These are phyloP conservation scores for Diaporthe humulicola DNA, from an alignment of 2,329 filamentous ascomycete genomes.

Conservation along the genomic window DNA sequence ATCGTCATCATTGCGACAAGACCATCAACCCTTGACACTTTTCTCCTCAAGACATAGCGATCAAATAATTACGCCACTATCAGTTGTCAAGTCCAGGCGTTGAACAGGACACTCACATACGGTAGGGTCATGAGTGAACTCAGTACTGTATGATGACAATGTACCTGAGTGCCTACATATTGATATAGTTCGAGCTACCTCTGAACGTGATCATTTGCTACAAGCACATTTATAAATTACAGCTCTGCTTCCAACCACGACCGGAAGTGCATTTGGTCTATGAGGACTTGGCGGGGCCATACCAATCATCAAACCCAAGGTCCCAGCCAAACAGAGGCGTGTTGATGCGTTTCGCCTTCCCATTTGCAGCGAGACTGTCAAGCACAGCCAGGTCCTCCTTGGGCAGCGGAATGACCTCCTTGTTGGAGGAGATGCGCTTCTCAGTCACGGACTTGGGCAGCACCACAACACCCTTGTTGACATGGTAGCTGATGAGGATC, in stretches of 20 bases:
- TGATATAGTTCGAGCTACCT: too few species aligned
- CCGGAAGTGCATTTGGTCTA: neutral
- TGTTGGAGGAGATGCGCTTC: slow-evolving; percentile 42
- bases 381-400: slow-evolving; percentile 39
- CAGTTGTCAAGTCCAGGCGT: too few species aligned
- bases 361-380: slow-evolving; percentile 45
- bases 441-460: slow-evolving; percentile 44
- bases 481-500: slow-evolving; percentile 43
- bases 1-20: too few species aligned
- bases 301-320: slow-evolving; percentile 50
- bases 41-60: too few species aligned
- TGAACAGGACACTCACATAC: too few species aligned
- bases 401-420: slow-evolving; percentile 39
- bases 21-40: too few species aligned
- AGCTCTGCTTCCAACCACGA: neutral
- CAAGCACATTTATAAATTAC: slow-evolving; percentile 41
- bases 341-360: slow-evolving; percentile 51
- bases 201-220: neutral
- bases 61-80: too few species aligned
- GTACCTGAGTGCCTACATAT: too few species aligned
- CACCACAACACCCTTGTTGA: slow-evolving; percentile 42
- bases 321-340: slow-evolving; percentile 51
- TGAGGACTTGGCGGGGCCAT: slow-evolving; percentile 49
- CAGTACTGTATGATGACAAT: too few species aligned
- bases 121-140: too few species aligned